These are phyloP conservation scores for Alliaria petiolata DNA, from an alignment of 345 rosid genomes.

Conservation along the genomic window DNA sequence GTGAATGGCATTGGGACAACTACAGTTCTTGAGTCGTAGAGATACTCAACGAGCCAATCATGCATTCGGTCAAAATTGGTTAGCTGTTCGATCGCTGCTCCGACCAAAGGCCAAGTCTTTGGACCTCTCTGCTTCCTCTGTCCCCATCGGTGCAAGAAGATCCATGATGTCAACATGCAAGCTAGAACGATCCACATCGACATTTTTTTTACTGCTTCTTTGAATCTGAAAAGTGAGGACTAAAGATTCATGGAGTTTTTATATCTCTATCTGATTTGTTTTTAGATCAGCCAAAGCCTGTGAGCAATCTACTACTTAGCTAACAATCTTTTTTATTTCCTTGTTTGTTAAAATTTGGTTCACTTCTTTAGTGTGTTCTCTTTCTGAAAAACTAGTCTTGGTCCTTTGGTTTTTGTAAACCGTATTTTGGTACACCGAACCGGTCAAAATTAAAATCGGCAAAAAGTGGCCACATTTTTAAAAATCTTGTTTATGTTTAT, in stretches of 20 bases:
- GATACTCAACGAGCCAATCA: slow-evolving; percentile 78
- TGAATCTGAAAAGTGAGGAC: slow-evolving; percentile 11
- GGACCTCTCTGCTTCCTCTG: slow-evolving; percentile 74
- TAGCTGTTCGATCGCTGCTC: slow-evolving; percentile 85
- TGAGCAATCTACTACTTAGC: slow-evolving; percentile 34
- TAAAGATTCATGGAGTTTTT: neutral
- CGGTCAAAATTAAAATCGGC: neutral
- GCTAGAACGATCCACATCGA: slow-evolving; percentile 35
- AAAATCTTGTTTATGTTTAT: too few relatives aligned
- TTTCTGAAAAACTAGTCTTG: neutral
- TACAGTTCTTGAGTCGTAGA: slow-evolving; percentile 58
- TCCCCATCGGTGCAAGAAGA: slow-evolving; percentile 67
- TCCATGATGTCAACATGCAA: slow-evolving; percentile 57
- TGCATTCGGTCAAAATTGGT: slow-evolving; percentile 82
- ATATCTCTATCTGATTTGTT: slow-evolving; percentile 16
- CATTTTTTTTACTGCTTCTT: slow-evolving; percentile 16
- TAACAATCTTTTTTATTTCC: slow-evolving; percentile 32
- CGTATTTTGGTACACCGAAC: slow-evolving; percentile 3
- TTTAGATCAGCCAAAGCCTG: slow-evolving; percentile 19
- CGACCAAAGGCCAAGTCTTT: slow-evolving; percentile 90
- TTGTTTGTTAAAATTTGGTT: neutral
- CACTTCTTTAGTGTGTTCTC: slow-evolving; percentile 27
- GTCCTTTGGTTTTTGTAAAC: neutral
- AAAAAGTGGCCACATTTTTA: neutral
- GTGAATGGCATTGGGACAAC: slow-evolving; percentile 90